Percentiles rank a stretch among this genome's conserved stretches.
Evolutionary conservation across 257 asterid genomes (phyloP).

Genomic region (Solanum clarkiae): DNA sequence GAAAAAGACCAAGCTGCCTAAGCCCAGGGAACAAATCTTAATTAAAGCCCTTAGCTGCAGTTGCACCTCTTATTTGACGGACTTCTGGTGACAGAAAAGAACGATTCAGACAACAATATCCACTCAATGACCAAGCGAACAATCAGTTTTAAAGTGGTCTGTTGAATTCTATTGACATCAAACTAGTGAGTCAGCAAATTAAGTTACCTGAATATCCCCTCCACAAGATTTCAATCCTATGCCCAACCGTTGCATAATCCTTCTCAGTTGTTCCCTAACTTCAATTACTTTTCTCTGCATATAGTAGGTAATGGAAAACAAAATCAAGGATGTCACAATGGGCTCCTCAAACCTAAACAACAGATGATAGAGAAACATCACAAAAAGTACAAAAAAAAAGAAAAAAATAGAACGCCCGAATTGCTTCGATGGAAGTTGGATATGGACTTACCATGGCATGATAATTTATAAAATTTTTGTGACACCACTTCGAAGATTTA

Average conservation of each 20-base stretch:
- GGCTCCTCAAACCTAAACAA: neutral
- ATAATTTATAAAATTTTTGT: conserved; percentile 78
- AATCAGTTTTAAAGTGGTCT: neutral
- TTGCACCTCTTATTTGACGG: neutral
- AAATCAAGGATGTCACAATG: neutral
- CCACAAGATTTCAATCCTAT: conserved; percentile 72
- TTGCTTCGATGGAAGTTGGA: neutral
- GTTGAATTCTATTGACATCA: neutral
- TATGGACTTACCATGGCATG: conserved; percentile 70
- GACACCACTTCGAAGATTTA: conserved; percentile 93
- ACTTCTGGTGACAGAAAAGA: neutral
- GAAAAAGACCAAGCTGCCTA: neutral
- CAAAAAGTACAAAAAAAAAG: neutral
- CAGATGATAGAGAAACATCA: neutral
- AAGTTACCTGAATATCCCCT: conserved; percentile 56
- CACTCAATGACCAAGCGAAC: neutral
- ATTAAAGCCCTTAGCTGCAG: neutral
- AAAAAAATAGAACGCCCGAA: neutral
- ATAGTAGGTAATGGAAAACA: neutral
- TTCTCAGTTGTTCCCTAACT: conserved; percentile 71
- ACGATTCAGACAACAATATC: neutral
- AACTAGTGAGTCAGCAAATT: neutral
- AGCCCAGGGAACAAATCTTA: neutral
- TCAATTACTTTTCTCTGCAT: conserved; percentile 72
- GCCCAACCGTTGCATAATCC: conserved; percentile 70